Conservation (phyloP, 1,284 basidiomycete genomes). For the Puccinia triticina region DNA sequence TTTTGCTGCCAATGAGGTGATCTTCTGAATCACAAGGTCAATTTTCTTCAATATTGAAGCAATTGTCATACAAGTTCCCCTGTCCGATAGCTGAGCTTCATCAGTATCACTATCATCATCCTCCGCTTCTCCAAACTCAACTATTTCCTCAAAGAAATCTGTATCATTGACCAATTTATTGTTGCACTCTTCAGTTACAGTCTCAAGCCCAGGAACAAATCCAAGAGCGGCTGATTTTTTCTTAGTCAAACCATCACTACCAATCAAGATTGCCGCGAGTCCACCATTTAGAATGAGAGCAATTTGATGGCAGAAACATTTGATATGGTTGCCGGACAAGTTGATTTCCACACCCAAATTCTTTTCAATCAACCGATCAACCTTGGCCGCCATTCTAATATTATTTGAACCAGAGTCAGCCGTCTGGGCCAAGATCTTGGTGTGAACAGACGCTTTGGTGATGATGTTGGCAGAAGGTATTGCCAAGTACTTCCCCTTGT, state of each 20-base stretch:
- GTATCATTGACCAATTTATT: neutral
- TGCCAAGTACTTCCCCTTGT: conserved; percentile 8
- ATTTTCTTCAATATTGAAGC: neutral
- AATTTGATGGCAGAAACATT: neutral
- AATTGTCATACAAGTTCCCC: neutral
- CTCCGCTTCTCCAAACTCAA: too few relatives aligned
- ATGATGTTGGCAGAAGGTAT: neutral
- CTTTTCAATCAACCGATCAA: neutral
- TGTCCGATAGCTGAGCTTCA: neutral
- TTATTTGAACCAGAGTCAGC: conserved; percentile 12
- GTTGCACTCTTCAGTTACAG: neutral
- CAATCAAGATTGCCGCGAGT: neutral
- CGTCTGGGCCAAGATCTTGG: conserved; percentile 18
- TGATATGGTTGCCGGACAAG: neutral
- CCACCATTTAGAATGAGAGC: neutral
- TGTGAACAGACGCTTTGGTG: neutral
- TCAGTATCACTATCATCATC: neutral
- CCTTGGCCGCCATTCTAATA: neutral
- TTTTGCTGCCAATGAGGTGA: neutral
- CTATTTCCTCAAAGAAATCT: too few relatives aligned
- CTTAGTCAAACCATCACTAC: too few relatives aligned
- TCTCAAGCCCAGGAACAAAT: neutral
- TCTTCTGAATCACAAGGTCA: conserved; percentile 16
- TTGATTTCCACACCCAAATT: neutral
- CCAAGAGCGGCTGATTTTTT: neutral